Evolutionary conservation across 1,284 basidiomycete species (phyloP), one percentile per base, ranked within the genome.

Genomic region (Papiliotrema terrestris): DNA sequence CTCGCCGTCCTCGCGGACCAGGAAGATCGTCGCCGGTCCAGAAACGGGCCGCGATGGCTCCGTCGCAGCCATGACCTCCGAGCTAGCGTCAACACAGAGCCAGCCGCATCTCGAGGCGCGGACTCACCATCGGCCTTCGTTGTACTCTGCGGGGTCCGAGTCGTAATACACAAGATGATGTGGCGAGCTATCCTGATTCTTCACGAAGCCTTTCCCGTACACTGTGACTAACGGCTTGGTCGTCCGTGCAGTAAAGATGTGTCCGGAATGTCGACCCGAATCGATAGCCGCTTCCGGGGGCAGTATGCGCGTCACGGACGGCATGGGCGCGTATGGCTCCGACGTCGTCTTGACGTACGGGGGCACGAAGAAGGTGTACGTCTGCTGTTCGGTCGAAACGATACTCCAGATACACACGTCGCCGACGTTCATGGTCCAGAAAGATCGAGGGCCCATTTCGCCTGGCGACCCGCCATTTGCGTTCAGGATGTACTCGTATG

Each of bases 301-400:
- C 35, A 92, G 84, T 75, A 90, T 88, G 78, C 89, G 89, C 67
- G 88, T 85, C 54, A 89, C 84, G 49, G 80, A 83, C 8, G 90
- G 89, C 81, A 92, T 90, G 2, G 89, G 91, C 20, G 91, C 91
- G 55, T 92, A 83, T 14, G 89, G 88, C 72, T 89, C 88, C 20
- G 83, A 83, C 22, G 57, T 32, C 8, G 55, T 48, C 1, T 37
- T 47, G 4, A 68, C 59, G 22, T 65, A 82, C 1, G 88, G 88
- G n/a, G 91, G 90, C 6, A 92, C 86, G 71, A 90, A 93, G 78
- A 94, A 94, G 70, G 92, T 93, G 79, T 93, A 93, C 57, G 67
- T 60, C 22, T 64, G 60, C 57, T 72, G 70, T 51, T 77, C 74
- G 15, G 73, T 74, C 41, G 67, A 66, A 45, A 77, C 72, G 47